Percentiles rank a stretch among this genome's conserved stretches.
Conservation (phyloP, 75 land plant species). For the Gnetum montanum region DNA sequence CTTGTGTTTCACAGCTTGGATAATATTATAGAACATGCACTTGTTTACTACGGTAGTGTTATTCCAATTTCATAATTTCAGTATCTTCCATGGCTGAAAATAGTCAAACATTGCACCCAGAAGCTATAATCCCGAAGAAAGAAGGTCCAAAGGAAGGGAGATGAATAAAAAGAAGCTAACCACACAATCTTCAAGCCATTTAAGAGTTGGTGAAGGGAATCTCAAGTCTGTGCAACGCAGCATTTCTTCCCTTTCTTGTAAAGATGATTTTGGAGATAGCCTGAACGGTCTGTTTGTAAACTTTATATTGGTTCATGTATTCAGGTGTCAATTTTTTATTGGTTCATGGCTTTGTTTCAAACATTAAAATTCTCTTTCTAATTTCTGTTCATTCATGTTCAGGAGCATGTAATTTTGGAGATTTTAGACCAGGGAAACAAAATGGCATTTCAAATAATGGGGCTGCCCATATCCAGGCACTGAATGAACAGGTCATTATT, state of each 20-base stretch:
- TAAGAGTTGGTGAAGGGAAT: background rate
- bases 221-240: slow-evolving; percentile 37
- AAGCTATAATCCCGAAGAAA: slow-evolving; percentile 62
- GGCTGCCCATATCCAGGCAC: slow-evolving; percentile 17
- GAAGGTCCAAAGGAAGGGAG: slow-evolving; percentile 49
- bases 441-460: slow-evolving; percentile 1
- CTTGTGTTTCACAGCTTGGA: no score
- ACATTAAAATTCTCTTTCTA: no score
- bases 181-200: slow-evolving; percentile 2
- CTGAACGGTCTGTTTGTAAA: background rate
- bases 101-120: background rate
- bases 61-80: no score
- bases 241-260: slow-evolving; percentile 9
- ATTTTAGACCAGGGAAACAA: slow-evolving; percentile 13
- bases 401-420: background rate
- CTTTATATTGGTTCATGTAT: no score
- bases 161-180: slow-evolving; percentile 11
- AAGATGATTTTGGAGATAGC: slow-evolving; percentile 5
- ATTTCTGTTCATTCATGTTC: background rate
- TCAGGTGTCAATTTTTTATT: no score
- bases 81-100: no score
- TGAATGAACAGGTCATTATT: slow-evolving; percentile 24
- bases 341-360: no score
- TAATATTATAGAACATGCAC: no score
- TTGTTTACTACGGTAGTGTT: no score